Evolutionary conservation across 108 stramenopile genomes (phyloP).

Genomic region (Pseudonitzschia delicatissima): DNA sequence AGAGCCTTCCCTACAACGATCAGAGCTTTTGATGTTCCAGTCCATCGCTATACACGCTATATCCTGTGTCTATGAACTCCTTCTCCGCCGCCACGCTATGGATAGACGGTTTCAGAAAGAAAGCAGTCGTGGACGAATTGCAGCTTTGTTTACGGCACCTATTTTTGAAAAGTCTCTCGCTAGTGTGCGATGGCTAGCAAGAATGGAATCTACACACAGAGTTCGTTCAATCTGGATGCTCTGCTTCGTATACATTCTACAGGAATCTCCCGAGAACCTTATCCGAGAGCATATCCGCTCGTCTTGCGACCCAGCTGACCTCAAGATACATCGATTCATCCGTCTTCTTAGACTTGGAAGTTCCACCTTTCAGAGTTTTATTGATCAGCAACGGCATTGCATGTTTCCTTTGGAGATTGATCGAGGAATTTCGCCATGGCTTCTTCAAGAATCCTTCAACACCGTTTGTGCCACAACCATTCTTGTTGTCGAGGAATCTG

Average conservation of each 20-base stretch:
- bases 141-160: conserved; percentile 51
- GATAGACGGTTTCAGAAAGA: conserved; percentile 73
- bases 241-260: conserved; percentile 70
- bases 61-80: conserved; percentile 61
- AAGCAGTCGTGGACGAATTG: conserved; percentile 57
- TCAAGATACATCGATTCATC: conserved; percentile 62
- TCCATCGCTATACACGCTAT: conserved; percentile 78
- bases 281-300: conserved; percentile 49
- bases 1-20: conserved; percentile 37
- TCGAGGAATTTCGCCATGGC: conserved; percentile 51
- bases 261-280: conserved; percentile 83
- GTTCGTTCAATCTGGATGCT: conserved; percentile 72
- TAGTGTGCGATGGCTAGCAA: conserved; percentile 57
- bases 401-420: conserved; percentile 37
- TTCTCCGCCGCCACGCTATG: conserved; percentile 79
- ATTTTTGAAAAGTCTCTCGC: conserved; percentile 54
- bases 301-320: conserved; percentile 50
- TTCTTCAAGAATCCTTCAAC: conserved; percentile 84
- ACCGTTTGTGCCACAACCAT: conserved; percentile 79
- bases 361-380: conserved; percentile 72
- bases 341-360: conserved; percentile 59
- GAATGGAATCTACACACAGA: conserved; percentile 76
- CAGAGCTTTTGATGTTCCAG: conserved; percentile 70
- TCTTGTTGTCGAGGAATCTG: conserved; percentile 74
- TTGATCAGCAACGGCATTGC: conserved; percentile 37